These are phyloP conservation scores for Pseudoneurospora amorphoporcata DNA, from an alignment of 495 filamentous ascomycete genomes.

Conservation along the genomic window DNA sequence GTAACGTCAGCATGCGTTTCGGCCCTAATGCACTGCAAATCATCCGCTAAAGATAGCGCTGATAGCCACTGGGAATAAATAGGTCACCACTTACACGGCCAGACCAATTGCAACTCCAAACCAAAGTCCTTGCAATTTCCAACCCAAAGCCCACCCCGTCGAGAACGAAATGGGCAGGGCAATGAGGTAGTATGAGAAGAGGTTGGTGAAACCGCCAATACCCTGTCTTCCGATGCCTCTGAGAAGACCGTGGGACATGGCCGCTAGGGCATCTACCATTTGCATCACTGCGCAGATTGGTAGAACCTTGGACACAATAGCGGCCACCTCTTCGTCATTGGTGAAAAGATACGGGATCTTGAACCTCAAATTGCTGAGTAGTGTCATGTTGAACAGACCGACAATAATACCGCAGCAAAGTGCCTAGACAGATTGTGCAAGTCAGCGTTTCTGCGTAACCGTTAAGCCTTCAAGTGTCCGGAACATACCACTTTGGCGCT, in stretches of 20 bases:
- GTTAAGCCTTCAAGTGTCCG: neutral
- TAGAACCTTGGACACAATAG: slow-evolving; percentile 53
- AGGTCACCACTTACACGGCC: slow-evolving; percentile 25
- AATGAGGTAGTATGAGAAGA: slow-evolving; percentile 70
- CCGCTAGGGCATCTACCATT: slow-evolving; percentile 64
- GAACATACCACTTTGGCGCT: slow-evolving; percentile 47
- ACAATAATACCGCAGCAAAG: slow-evolving; percentile 35
- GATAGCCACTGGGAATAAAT: neutral
- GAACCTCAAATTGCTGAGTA: slow-evolving; percentile 42
- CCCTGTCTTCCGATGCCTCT: slow-evolving; percentile 68
- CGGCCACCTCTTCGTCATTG: slow-evolving; percentile 59
- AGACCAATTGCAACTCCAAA: slow-evolving; percentile 55
- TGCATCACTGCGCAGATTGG: slow-evolving; percentile 71
- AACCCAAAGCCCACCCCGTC: slow-evolving; percentile 54
- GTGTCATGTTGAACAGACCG: slow-evolving; percentile 57
- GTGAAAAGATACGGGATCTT: slow-evolving; percentile 66
- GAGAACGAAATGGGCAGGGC: slow-evolving; percentile 70
- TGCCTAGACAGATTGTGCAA: slow-evolving; percentile 1
- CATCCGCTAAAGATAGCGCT: neutral
- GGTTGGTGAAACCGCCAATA: slow-evolving; percentile 65
- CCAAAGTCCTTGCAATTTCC: slow-evolving; percentile 66
- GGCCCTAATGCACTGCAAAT: neutral
- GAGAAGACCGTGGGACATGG: slow-evolving; percentile 64
- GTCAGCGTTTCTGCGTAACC: neutral
- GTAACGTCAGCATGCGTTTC: neutral